Base-by-base conservation (phyloP, 257 asterid genomes). In the Ilex aquifolium region DNA sequence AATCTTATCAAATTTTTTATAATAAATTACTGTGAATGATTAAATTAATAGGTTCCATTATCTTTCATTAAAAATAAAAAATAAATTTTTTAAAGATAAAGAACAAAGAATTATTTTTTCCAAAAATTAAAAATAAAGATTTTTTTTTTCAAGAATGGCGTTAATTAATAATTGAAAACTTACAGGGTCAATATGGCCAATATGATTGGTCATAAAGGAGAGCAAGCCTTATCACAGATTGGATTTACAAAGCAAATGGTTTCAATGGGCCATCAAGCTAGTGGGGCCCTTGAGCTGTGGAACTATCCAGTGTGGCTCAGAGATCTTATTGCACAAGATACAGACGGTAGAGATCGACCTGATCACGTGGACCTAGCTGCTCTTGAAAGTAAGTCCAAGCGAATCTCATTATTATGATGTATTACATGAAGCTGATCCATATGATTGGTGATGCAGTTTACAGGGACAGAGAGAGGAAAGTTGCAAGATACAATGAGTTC, bases 241-340 rank as follows among this genome's bases (percentile, higher is more conserved):
- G 91, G 95, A 9, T 80, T 86, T 10, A 60, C 79, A 9, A 70
- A 54, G 60, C 87, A 71, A 58, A 82, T 86, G 78, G 95, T 84
- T 44, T 84, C 95, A 0, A 84, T 86, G 91, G 91, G 91, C 4
- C 95, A 84, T 61, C 95, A 86, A 72, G 71, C 95, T 0, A 70
- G 87, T 51, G 95, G 87, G 53, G 88, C 91, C 2, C 85, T 86
- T 8, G 81, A 80, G 64, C 95, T 84, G 0, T 82, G 82, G 84
- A 86, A 82, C 7, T 84, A 86, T 71, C 95, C 95, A 1, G 2
- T 55, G 51, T 86, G 85, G 82, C 64, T 84, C 10, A 78, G 95
- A 57, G 67, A 76, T 36, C 73, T 84, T 16, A 14, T 76, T 31
- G 40, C 72, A 6, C 89, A 86, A 32, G 69, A 83, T 3, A 65